A percentile compares a stretch with the other conserved stretches of the same genome.
These are phyloP conservation scores for Trichocomaceae sp. DNA, from an alignment of 2,329 filamentous ascomycete genomes.

Conservation along the genomic window DNA sequence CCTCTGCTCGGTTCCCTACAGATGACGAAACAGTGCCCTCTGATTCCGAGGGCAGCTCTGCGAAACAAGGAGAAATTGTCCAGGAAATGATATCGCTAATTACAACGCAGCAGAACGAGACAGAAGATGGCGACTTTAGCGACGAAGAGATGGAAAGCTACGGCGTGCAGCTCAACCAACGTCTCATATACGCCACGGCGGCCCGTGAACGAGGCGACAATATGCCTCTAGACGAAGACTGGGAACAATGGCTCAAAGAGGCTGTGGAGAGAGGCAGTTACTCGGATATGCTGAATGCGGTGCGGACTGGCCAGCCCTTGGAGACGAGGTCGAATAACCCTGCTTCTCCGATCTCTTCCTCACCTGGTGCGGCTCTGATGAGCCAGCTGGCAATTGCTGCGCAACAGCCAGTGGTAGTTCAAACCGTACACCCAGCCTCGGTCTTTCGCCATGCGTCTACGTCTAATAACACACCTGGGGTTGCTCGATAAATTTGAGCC, in stretches of 20 bases:
- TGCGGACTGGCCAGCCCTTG: slow-evolving; percentile 32
- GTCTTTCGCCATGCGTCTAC: slow-evolving; percentile 2
- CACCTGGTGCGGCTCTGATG: slow-evolving; percentile 16
- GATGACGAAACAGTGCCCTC: slow-evolving; percentile 22
- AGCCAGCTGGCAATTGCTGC: slow-evolving; percentile 8
- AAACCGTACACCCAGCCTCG: neutral
- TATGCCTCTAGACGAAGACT: slow-evolving; percentile 41
- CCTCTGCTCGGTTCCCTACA: slow-evolving; percentile 28
- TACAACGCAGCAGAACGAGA: slow-evolving; percentile 20
- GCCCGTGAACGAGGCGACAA: slow-evolving; percentile 45
- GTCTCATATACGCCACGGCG: slow-evolving; percentile 47
- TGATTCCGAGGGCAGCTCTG: slow-evolving; percentile 12
- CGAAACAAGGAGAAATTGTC: slow-evolving; percentile 16
- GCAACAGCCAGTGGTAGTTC: slow-evolving; percentile 1
- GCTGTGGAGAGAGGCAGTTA: slow-evolving; percentile 46
- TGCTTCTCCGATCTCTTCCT: slow-evolving; percentile 15
- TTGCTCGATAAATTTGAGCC: slow-evolving; percentile 7
- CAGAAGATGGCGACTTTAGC: slow-evolving; percentile 27
- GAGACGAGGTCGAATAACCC: slow-evolving; percentile 23
- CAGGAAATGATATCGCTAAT: slow-evolving; percentile 3
- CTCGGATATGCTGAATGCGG: slow-evolving; percentile 35
- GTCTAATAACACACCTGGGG: neutral
- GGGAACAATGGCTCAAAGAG: slow-evolving; percentile 55
- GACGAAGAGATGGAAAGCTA: slow-evolving; percentile 46
- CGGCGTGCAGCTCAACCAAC: slow-evolving; percentile 47